A percentile compares a stretch with the other conserved stretches of the same genome.
Evolutionary conservation across 768 basidiomycete genomes (phyloP).

Genomic region (Lactarius sanguifluus): DNA sequence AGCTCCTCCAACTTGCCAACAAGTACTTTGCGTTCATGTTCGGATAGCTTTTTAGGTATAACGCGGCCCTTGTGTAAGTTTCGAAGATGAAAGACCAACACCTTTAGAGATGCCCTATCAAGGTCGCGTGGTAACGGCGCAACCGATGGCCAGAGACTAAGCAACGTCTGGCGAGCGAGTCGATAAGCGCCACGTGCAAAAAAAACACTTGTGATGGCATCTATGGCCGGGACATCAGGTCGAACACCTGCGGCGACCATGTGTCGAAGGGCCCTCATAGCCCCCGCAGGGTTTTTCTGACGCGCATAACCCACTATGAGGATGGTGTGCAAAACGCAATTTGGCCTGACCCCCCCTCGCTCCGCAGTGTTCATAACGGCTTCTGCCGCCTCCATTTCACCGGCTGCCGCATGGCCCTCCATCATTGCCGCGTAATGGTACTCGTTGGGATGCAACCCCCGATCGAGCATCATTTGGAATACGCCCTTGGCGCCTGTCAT

Average conservation of each 20-base stretch:
- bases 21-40: constrained; percentile 40
- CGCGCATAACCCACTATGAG: constrained; percentile 71
- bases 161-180: constrained; percentile 53
- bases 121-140: constrained; percentile 58
- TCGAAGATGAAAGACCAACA: constrained; percentile 51
- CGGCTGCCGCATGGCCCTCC: constrained; percentile 63
- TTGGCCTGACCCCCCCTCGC: constrained; percentile 52
- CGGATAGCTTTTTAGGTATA: constrained; percentile 33
- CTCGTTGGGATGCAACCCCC: constrained; percentile 68
- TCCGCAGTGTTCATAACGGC: constrained; percentile 54
- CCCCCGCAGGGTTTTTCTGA: constrained; percentile 52
- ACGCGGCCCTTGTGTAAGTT: constrained; percentile 33
- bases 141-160: constrained; percentile 61
- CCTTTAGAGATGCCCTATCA: constrained; percentile 43
- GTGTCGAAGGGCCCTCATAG: constrained; percentile 53
- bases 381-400: constrained; percentile 59
- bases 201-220: constrained; percentile 69
- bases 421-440: constrained; percentile 77
- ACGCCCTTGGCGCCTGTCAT: constrained; percentile 50
- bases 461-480: constrained; percentile 58
- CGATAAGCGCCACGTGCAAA: constrained; percentile 53
- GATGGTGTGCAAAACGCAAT: constrained; percentile 72
- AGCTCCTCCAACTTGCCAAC: constrained; percentile 39
- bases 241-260: constrained; percentile 62
- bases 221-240: constrained; percentile 71